Percentiles rank a stretch among this genome's conserved stretches.
These are phyloP conservation scores for Byssochlamys sp. DNA, from an alignment of 2,329 filamentous ascomycete genomes.

Conservation along the genomic window DNA sequence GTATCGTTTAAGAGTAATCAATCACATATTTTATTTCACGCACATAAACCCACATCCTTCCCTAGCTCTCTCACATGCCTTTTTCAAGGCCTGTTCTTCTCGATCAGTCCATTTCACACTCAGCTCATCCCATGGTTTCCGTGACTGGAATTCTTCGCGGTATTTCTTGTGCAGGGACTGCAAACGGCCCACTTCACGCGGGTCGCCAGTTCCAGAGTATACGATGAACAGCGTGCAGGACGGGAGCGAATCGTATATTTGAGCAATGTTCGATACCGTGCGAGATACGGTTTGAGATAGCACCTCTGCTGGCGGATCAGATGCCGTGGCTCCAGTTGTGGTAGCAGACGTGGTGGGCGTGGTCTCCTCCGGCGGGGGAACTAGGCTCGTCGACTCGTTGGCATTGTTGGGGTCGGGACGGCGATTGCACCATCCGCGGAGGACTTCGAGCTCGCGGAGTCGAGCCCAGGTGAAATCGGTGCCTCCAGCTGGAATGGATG, in stretches of 20 bases:
- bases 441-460: conserved; percentile 51
- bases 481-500: conserved; percentile 40
- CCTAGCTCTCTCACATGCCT: conserved; percentile 47
- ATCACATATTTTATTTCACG: conserved; percentile 41
- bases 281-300: conserved; percentile 40
- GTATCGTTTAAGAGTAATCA: neutral
- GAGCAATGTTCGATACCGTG: conserved; percentile 43
- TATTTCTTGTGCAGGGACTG: conserved; percentile 48
- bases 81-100: conserved; percentile 51
- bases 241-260: conserved; percentile 48
- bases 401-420: conserved; percentile 38
- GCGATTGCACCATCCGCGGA: conserved; percentile 51
- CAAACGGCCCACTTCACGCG: conserved; percentile 46
- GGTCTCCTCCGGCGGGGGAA: conserved; percentile 17
- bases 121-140: conserved; percentile 53
- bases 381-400: conserved; percentile 25
- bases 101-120: conserved; percentile 56
- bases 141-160: conserved; percentile 48
- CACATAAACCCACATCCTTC: conserved; percentile 51
- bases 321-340: conserved; percentile 7
- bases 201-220: conserved; percentile 56
- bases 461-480: conserved; percentile 57
- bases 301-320: conserved; percentile 3
- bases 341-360: conserved; percentile 9
- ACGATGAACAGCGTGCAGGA: conserved; percentile 53